A percentile compares a stretch with the other conserved stretches of the same genome.
Conservation (phyloP, 345 rosid species). For the Aquilaria sinensis region DNA sequence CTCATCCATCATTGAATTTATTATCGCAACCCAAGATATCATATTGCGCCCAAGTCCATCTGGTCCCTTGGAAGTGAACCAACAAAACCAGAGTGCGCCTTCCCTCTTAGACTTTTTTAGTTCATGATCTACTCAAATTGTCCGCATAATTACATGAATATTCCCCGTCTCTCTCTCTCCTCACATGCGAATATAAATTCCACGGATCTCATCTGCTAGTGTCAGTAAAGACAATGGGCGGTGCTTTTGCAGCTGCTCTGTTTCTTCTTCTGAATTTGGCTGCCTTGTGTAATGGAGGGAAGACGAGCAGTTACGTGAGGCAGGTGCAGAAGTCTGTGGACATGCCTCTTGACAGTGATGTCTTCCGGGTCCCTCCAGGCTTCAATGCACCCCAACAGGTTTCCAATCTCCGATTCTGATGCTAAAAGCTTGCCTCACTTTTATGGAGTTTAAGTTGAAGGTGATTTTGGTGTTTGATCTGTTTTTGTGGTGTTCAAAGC, state of each 20-base stretch:
- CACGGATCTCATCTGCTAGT: background rate
- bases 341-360: slow-evolving; percentile 80
- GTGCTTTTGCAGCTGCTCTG: slow-evolving; percentile 23
- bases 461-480: slow-evolving; percentile 8
- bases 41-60: too few relatives aligned
- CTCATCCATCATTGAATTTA: too few relatives aligned
- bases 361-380: slow-evolving; percentile 58
- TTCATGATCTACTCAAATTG: too few relatives aligned
- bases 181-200: background rate
- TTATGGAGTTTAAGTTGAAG: background rate
- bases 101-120: too few relatives aligned
- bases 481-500: slow-evolving; percentile 2
- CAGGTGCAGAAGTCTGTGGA: slow-evolving; percentile 42
- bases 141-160: slow-evolving; percentile 13
- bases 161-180: slow-evolving; percentile 10
- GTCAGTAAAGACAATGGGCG: slow-evolving; percentile 1
- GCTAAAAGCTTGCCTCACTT: background rate
- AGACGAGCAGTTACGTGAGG: slow-evolving; percentile 58
- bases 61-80: too few relatives aligned
- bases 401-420: background rate
- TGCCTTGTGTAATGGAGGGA: slow-evolving; percentile 55
- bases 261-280: slow-evolving; percentile 34
- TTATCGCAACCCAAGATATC: too few relatives aligned
- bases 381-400: slow-evolving; percentile 97
- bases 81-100: too few relatives aligned